Evolutionary conservation across 2,329 filamentous ascomycete genomes (phyloP).

Genomic region (Tolypocladium tundrense): DNA sequence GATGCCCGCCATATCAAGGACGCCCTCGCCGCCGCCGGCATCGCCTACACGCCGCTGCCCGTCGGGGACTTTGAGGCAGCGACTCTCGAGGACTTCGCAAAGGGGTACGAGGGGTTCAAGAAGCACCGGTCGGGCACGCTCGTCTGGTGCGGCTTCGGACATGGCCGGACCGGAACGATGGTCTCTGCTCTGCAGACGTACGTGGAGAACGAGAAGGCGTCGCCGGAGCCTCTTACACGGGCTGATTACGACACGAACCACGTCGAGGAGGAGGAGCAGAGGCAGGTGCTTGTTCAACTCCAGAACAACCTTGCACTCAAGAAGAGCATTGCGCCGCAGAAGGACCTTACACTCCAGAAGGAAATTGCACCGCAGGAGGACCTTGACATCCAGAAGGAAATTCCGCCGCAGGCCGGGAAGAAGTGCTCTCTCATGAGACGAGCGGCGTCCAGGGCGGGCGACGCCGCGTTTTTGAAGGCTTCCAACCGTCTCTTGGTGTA

Average conservation of each 20-base stretch:
- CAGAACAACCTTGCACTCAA: background rate
- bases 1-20: background rate
- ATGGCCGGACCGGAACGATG: conserved; percentile 5
- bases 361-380: too few species aligned
- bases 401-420: too few species aligned
- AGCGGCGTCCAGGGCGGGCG: too few species aligned
- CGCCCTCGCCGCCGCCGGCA: background rate
- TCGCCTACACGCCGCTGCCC: conserved; percentile 1
- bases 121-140: conserved; percentile 1
- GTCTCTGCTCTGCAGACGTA: conserved; percentile 4
- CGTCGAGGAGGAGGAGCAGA: background rate
- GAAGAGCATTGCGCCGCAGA: too few species aligned
- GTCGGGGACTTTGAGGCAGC: background rate
- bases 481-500: too few species aligned
- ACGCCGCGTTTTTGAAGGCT: too few species aligned
- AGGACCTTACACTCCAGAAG: too few species aligned
- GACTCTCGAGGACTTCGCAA: background rate
- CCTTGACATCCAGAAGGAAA: too few species aligned
- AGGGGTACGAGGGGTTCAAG: background rate
- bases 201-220: background rate
- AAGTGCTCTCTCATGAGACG: too few species aligned
- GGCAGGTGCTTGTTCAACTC: background rate
- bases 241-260: background rate
- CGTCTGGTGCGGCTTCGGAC: conserved; percentile 6
- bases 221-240: background rate